Evolutionary conservation across 179 eudicot species (phyloP).

Genomic region (Silene noctiflora): DNA sequence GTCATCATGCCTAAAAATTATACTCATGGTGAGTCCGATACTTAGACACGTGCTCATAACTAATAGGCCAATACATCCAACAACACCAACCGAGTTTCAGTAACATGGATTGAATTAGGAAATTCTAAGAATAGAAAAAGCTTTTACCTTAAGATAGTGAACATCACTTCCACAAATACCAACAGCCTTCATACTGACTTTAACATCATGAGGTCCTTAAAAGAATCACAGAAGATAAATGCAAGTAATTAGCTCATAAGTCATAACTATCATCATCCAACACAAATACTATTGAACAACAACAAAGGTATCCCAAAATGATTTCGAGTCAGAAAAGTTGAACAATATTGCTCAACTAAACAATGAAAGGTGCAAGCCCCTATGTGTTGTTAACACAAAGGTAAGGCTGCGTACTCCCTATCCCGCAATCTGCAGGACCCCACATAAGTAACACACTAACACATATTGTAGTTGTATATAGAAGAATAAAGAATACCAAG

Average conservation of each 20-base stretch:
- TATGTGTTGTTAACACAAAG: no score
- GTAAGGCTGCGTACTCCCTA: no score
- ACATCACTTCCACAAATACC: conserved; percentile 99
- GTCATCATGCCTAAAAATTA: no score
- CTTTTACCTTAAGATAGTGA: conserved; percentile 77
- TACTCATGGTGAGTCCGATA: no score
- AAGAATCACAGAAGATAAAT: conserved; percentile 14
- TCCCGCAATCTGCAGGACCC: no score
- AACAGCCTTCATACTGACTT: conserved; percentile 87
- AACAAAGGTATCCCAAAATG: background rate
- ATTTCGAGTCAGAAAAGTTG: background rate
- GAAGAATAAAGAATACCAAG: conserved; percentile 47
- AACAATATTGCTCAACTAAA: no score
- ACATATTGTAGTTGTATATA: background rate
- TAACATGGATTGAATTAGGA: background rate
- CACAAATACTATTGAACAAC: background rate
- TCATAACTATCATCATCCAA: background rate
- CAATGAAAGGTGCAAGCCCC: background rate
- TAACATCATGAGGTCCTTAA: conserved; percentile 78
- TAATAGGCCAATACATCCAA: background rate
- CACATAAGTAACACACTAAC: no score
- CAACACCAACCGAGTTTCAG: background rate
- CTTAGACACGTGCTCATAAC: no score
- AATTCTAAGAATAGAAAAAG: background rate
- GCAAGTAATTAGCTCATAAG: background rate